These are phyloP conservation scores for Naganishia vishniacii DNA, from an alignment of 768 basidiomycete genomes.

Conservation along the genomic window DNA sequence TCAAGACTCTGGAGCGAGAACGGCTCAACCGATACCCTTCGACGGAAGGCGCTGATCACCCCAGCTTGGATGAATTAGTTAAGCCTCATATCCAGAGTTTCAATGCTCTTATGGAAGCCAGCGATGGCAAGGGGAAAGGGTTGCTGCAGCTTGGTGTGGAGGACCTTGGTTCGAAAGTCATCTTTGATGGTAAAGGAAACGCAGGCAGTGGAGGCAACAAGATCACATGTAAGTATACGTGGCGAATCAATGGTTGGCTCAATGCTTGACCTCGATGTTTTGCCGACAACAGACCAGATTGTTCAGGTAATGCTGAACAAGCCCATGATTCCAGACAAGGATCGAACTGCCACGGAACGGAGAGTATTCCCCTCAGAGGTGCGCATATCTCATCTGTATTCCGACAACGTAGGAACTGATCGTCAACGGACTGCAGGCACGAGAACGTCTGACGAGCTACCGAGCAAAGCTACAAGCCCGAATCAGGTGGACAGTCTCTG, in stretches of 20 bases:
- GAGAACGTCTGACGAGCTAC: constrained; percentile 88
- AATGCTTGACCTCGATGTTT: too few relatives aligned
- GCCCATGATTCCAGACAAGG: constrained; percentile 82
- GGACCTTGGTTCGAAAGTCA: constrained; percentile 85
- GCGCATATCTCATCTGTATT: not conserved
- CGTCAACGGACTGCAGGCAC: too few relatives aligned
- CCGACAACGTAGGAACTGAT: too few relatives aligned
- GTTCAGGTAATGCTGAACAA: constrained; percentile 73
- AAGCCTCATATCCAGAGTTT: constrained; percentile 91
- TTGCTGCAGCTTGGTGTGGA: constrained; percentile 69
- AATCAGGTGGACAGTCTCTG: constrained; percentile 70
- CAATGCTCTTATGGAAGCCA: constrained; percentile 92
- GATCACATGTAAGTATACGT: constrained; percentile 51
- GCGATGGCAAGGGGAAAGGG: constrained; percentile 75
- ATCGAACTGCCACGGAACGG: constrained; percentile 66
- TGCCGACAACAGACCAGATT: constrained; percentile 67
- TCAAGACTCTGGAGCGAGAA: constrained; percentile 77
- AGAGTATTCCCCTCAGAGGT: constrained; percentile 78
- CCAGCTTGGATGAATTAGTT: constrained; percentile 85
- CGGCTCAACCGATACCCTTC: constrained; percentile 70
- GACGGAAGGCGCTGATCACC: constrained; percentile 62
- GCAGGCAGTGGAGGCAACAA: constrained; percentile 67
- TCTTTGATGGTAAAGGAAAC: constrained; percentile 71
- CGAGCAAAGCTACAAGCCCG: constrained; percentile 81
- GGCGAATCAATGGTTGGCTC: too few relatives aligned